phyloP scores from a whole-genome alignment of 306 rosid species.

The Herpetospermum pedunculosum region DNA sequence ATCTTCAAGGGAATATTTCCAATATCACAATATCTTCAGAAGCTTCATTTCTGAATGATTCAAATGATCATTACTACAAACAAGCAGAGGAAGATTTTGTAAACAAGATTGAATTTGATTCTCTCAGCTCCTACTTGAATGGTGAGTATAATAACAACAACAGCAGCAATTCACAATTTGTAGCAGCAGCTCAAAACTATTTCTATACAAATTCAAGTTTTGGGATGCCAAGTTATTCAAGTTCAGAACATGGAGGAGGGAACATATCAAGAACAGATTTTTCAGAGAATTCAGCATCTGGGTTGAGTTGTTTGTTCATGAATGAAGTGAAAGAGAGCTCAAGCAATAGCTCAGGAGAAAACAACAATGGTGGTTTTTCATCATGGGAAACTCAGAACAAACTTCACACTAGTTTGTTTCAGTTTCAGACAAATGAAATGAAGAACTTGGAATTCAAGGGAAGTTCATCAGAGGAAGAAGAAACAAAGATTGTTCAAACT shows the following conservation, averaged over 20 bases:
- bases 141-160: not conserved
- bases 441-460: conserved; percentile 53
- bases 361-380: conserved; percentile 24
- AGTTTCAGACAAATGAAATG: conserved; percentile 39
- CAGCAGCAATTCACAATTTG: not conserved
- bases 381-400: conserved; percentile 63
- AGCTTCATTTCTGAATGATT: not conserved
- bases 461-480: conserved; percentile 49
- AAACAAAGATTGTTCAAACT: conserved; percentile 2
- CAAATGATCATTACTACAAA: not conserved
- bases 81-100: not conserved
- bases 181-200: not conserved
- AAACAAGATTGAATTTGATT: not conserved
- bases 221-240: conserved; percentile 61
- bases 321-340: conserved; percentile 64
- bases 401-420: conserved; percentile 44
- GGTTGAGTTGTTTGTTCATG: conserved; percentile 38
- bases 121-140: not conserved
- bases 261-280: conserved; percentile 46
- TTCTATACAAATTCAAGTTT: conserved; percentile 27
- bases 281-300: conserved; percentile 55
- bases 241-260: conserved; percentile 61
- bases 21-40: not conserved
- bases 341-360: conserved; percentile 71
- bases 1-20: not conserved